phyloP scores from a whole-genome alignment of 177 flowering plant genomes.

The Vitis hybrid region DNA sequence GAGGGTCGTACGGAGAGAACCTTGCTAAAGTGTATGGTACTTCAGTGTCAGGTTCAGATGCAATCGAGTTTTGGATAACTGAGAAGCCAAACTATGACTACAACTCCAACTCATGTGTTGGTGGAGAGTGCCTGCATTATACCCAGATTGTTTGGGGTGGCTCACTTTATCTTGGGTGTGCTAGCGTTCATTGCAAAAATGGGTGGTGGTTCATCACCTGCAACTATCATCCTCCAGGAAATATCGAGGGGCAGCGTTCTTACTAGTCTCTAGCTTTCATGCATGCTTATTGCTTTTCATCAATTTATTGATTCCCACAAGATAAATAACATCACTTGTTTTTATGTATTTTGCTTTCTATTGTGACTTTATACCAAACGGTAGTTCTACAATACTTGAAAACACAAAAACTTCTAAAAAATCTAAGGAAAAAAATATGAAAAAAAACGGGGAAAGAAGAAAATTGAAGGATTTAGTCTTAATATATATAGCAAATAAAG shows the following conservation, averaged over 20 bases:
- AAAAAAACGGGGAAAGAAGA: no score
- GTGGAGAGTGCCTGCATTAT: conserved; percentile 1
- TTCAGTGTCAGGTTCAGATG: conserved; percentile 25
- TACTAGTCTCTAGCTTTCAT: neutral
- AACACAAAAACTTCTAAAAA: no score
- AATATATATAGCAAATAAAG: no score
- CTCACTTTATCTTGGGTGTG: neutral
- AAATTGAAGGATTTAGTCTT: no score
- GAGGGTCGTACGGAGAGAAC: conserved; percentile 46
- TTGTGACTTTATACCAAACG: no score
- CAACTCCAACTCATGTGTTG: conserved; percentile 21
- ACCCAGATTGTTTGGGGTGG: neutral
- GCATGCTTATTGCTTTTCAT: no score
- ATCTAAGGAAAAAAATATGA: no score
- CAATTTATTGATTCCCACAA: no score
- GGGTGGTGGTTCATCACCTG: conserved; percentile 2
- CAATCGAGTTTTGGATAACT: conserved; percentile 37
- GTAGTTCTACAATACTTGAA: no score
- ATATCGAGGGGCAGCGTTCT: conserved; percentile 4
- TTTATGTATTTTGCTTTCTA: no score
- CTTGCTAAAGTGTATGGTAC: conserved; percentile 32
- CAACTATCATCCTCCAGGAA: conserved; percentile 19
- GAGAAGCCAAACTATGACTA: conserved; percentile 34
- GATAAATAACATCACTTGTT: no score
- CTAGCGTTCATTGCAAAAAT: no score